Conservation (phyloP, 176 grass and related monocot genomes). For the Triticum urartu region DNA sequence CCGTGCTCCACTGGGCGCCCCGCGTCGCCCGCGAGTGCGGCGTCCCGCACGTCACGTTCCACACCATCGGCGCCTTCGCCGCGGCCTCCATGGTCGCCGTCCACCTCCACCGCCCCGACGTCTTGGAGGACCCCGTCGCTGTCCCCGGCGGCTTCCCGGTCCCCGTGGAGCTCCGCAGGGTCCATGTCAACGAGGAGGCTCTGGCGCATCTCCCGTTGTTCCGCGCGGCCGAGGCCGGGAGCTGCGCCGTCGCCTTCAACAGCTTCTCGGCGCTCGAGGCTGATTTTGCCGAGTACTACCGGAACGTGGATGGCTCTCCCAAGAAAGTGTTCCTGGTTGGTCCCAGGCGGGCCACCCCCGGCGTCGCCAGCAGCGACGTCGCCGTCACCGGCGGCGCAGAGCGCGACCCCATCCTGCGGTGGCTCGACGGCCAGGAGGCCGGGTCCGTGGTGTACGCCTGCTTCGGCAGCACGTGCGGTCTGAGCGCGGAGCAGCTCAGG, state of each 20-base stretch:
- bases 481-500: slow-evolving; percentile 13
- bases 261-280: slow-evolving; percentile 35
- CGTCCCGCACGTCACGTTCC: slow-evolving; percentile 48
- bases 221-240: slow-evolving; percentile 36
- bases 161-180: background rate
- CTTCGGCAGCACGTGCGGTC: slow-evolving; percentile 53
- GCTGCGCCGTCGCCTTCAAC: slow-evolving; percentile 43
- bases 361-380: background rate
- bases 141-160: slow-evolving; percentile 6
- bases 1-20: slow-evolving; percentile 42
- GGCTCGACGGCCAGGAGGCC: slow-evolving; percentile 31
- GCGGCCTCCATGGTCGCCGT: slow-evolving; percentile 31
- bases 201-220: slow-evolving; percentile 36
- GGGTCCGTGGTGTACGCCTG: slow-evolving; percentile 56
- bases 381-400: background rate
- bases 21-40: slow-evolving; percentile 34
- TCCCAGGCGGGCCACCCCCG: background rate
- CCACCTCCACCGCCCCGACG: slow-evolving; percentile 5
- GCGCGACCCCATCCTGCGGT: slow-evolving; percentile 35
- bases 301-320: background rate
- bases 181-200: slow-evolving; percentile 30
- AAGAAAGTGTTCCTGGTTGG: slow-evolving; percentile 55
- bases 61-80: slow-evolving; percentile 47
- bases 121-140: background rate
- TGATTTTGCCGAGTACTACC: slow-evolving; percentile 38